Percentiles rank a stretch among this genome's conserved stretches.
Evolutionary conservation across 176 grass and related monocot species (phyloP).

Genomic region (Pharus latifolius): DNA sequence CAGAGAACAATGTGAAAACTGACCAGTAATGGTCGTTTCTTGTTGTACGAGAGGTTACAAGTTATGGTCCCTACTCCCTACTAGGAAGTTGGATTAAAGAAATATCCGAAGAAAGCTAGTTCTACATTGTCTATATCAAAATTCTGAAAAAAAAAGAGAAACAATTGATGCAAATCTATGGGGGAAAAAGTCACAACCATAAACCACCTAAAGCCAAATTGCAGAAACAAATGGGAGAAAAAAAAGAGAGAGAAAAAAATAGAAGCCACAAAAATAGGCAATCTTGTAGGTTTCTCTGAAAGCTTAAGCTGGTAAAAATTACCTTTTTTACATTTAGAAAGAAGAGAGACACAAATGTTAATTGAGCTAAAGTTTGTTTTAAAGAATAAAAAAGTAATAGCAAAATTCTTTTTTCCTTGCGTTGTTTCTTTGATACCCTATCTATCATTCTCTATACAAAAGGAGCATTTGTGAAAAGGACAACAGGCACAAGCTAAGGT

Average conservation of each 20-base stretch:
- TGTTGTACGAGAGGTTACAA: too few relatives aligned
- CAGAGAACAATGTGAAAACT: background rate
- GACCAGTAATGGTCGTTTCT: too few relatives aligned
- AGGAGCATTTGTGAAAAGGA: constrained; percentile 5
- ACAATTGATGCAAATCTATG: background rate
- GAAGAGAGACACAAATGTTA: too few relatives aligned
- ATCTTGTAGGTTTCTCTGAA: background rate
- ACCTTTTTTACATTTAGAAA: too few relatives aligned
- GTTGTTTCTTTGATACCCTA: background rate
- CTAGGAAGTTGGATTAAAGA: too few relatives aligned
- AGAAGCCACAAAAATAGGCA: too few relatives aligned
- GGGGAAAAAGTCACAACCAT: background rate
- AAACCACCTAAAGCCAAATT: background rate
- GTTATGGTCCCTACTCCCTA: too few relatives aligned
- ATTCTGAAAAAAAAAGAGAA: background rate
- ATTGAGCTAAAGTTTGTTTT: too few relatives aligned
- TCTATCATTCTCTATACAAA: background rate
- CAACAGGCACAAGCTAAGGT: background rate
- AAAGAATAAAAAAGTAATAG: background rate
- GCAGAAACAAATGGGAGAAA: background rate
- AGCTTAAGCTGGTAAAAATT: too few relatives aligned
- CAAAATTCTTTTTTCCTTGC: background rate
- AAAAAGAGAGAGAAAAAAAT: background rate
- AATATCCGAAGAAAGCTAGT: too few relatives aligned
- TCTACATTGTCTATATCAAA: too few relatives aligned